These are phyloP conservation scores for Skeletonema menzelii DNA, from an alignment of 108 stramenopile species.

Conservation along the genomic window DNA sequence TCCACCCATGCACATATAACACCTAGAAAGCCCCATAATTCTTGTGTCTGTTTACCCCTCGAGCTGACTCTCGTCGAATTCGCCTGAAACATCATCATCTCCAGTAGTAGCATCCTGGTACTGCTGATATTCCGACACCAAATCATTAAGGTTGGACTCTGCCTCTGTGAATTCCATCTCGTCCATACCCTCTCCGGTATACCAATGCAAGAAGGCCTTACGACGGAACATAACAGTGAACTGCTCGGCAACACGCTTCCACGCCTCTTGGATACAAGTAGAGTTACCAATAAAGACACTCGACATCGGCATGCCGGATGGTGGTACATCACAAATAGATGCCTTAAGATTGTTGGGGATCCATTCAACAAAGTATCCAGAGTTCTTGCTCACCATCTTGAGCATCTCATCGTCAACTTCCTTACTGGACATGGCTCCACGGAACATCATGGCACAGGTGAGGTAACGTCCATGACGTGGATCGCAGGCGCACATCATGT, in stretches of 20 bases:
- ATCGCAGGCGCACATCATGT: slow-evolving; percentile 83
- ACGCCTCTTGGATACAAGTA: slow-evolving; percentile 80
- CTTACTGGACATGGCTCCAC: slow-evolving; percentile 69
- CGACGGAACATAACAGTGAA: slow-evolving; percentile 91
- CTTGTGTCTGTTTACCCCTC: neutral
- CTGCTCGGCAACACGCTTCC: slow-evolving; percentile 84
- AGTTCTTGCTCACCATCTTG: slow-evolving; percentile 90
- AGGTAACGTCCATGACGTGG: slow-evolving; percentile 78
- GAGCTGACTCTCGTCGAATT: slow-evolving; percentile 41
- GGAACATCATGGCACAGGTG: slow-evolving; percentile 74
- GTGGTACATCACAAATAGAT: slow-evolving; percentile 88
- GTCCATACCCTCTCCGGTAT: slow-evolving; percentile 82
- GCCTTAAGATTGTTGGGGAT: slow-evolving; percentile 92
- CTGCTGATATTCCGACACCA: slow-evolving; percentile 89
- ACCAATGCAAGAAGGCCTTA: slow-evolving; percentile 91
- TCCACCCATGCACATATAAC: slow-evolving; percentile 1
- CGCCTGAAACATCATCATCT: slow-evolving; percentile 50
- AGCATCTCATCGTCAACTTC: slow-evolving; percentile 87
- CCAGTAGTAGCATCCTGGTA: slow-evolving; percentile 92
- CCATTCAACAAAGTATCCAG: slow-evolving; percentile 88
- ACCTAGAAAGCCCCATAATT: neutral
- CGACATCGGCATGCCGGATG: slow-evolving; percentile 74
- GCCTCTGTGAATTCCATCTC: slow-evolving; percentile 91
- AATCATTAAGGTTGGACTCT: slow-evolving; percentile 83
- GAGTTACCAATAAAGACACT: slow-evolving; percentile 79